Conservation (phyloP, 805 yeast genomes). For the Schwanniomyces sp. region DNA sequence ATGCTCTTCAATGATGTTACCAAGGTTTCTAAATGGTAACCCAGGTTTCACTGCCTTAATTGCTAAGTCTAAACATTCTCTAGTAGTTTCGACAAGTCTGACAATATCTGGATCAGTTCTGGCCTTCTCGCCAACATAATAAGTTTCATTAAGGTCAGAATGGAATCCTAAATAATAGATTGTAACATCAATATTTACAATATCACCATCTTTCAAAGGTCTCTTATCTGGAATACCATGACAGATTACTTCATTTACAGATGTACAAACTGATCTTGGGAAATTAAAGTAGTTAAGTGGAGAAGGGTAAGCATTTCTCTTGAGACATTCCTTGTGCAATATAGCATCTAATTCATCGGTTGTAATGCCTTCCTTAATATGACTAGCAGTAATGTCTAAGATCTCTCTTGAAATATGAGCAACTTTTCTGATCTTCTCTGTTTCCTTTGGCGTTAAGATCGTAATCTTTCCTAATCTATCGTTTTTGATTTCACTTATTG, state of each 20-base stretch:
- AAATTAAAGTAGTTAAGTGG: slow-evolving; percentile 92
- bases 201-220: slow-evolving; percentile 88
- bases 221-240: slow-evolving; percentile 97
- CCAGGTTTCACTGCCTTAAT: slow-evolving; percentile 91
- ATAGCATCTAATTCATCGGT: slow-evolving; percentile 88
- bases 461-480: slow-evolving; percentile 69
- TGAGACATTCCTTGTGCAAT: slow-evolving; percentile 84
- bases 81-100: slow-evolving; percentile 81
- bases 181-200: slow-evolving; percentile 86
- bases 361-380: slow-evolving; percentile 82
- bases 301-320: slow-evolving; percentile 90
- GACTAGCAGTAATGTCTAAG: slow-evolving; percentile 84
- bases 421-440: slow-evolving; percentile 74
- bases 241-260: slow-evolving; percentile 92
- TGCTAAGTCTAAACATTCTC: slow-evolving; percentile 84
- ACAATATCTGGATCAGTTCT: slow-evolving; percentile 77
- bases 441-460: slow-evolving; percentile 62
- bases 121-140: slow-evolving; percentile 91
- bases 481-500: slow-evolving; percentile 71
- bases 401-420: slow-evolving; percentile 80
- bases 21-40: slow-evolving; percentile 78
- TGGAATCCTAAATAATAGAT: slow-evolving; percentile 86
- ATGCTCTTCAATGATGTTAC: slow-evolving; percentile 83
- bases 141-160: slow-evolving; percentile 94
- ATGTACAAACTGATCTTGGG: slow-evolving; percentile 91